phyloP scores from a whole-genome alignment of 495 filamentous ascomycete genomes.

The Penicillium nucicola region DNA sequence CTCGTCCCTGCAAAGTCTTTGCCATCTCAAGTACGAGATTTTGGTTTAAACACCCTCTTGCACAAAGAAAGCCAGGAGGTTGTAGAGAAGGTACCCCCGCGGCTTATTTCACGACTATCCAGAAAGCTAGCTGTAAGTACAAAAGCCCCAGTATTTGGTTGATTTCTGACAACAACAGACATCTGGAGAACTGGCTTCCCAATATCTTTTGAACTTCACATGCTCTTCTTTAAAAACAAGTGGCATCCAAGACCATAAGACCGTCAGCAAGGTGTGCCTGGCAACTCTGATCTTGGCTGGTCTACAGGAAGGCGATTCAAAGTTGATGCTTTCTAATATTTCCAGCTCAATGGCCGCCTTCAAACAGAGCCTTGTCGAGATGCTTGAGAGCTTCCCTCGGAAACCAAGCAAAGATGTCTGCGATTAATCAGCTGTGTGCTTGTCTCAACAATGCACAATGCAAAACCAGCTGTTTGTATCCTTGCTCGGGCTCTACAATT shows the following conservation, averaged over 20 bases:
- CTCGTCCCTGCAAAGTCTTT: slow-evolving; percentile 22
- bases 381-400: slow-evolving; percentile 23
- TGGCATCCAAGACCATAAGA: not conserved
- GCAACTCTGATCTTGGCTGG: slow-evolving; percentile 23
- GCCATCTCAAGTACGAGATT: slow-evolving; percentile 21
- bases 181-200: slow-evolving; percentile 21
- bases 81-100: slow-evolving; percentile 18
- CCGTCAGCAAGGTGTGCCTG: slow-evolving; percentile 19
- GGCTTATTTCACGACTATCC: slow-evolving; percentile 23
- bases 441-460: slow-evolving; percentile 9
- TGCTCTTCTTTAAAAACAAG: slow-evolving; percentile 18
- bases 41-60: slow-evolving; percentile 27
- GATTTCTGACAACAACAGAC: slow-evolving; percentile 9
- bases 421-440: slow-evolving; percentile 17
- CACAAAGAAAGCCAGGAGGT: slow-evolving; percentile 23
- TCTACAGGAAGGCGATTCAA: slow-evolving; percentile 14
- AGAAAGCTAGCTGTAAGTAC: slow-evolving; percentile 25
- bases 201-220: slow-evolving; percentile 21
- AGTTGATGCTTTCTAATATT: slow-evolving; percentile 3
- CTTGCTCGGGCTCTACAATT: slow-evolving; percentile 26
- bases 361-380: slow-evolving; percentile 15
- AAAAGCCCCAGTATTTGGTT: too few species aligned
- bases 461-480: slow-evolving; percentile 32
- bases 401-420: slow-evolving; percentile 17
- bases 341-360: slow-evolving; percentile 7